Base-by-base conservation (phyloP, 345 rosid genomes). In the Punica granatum region DNA sequence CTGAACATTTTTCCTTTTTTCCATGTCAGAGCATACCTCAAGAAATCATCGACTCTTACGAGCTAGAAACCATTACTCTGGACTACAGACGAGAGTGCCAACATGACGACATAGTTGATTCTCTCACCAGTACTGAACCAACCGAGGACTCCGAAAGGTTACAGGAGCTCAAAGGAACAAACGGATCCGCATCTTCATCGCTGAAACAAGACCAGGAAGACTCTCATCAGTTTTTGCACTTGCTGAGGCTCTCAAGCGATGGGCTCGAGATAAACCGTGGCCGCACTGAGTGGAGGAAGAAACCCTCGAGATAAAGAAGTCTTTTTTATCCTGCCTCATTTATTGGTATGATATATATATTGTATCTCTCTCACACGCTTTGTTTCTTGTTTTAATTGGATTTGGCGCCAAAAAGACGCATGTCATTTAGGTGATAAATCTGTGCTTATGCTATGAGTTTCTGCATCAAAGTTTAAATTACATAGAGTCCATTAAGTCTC, bases 41-140 rank as follows among this genome's bases (percentile, higher is more conserved):
- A 80, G 94, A 89, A 69, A 76, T 90, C 54, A 83, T 90, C 1
- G 89, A 91, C 73, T 89, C 89, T 32, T 90, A 88, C 14, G 96
- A 94, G 82, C 87, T 94, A 51, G 78, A 91, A 75, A 82, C 88
- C 0, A 88, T 94, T 67, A 94, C 96, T 21, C 72, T 91, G 67
- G 97, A 91, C 59, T 94, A 89, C 84, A 79, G 96, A 71, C 77
- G 92, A 61, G 99, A 94, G 75, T 91, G 97, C 81, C 96, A 91
- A 60, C 97, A 78, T 51, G 82, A 86, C 23, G 93, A 94, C 70
- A 63, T 85, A 9, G 97, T 94, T 6, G 94, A 93, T 84, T 90
- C 97, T 33, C 85, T 90, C 61, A 85, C 90, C n/a, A 80, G 91
- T 51, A 62, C 70, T n/a, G 90, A 89, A 70, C 60, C 33, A n/a